A percentile compares a stretch with the other conserved stretches of the same genome.
These are phyloP conservation scores for Paraphaeosphaeria minitans DNA, from an alignment of 2,329 filamentous ascomycete genomes.

Conservation along the genomic window DNA sequence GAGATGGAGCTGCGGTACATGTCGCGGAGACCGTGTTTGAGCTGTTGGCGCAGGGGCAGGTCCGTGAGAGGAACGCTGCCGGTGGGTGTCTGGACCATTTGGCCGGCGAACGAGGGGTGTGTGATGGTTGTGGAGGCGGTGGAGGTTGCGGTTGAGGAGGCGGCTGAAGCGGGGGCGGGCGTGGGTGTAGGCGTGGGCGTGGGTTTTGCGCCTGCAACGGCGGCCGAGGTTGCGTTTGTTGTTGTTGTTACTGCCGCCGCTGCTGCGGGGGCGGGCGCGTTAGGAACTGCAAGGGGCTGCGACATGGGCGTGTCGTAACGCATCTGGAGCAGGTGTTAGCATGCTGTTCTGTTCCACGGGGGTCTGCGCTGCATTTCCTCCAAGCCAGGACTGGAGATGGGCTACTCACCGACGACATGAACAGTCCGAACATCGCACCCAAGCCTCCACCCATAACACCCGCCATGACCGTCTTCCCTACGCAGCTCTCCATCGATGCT, in stretches of 20 bases:
- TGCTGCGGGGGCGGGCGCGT: conserved; percentile 4
- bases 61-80: conserved; percentile 56
- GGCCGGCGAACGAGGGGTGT: conserved; percentile 40
- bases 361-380: background rate
- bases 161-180: conserved; percentile 52
- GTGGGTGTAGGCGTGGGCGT: conserved; percentile 26
- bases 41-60: conserved; percentile 82
- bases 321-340: conserved; percentile 67
- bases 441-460: conserved; percentile 94
- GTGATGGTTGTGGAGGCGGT: conserved; percentile 73
- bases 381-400: background rate
- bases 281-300: conserved; percentile 36
- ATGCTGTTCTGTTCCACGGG: background rate
- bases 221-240: background rate
- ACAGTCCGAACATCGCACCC: conserved; percentile 91
- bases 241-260: background rate
- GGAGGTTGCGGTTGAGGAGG: conserved; percentile 58
- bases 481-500: conserved; percentile 87
- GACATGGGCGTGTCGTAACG: conserved; percentile 93
- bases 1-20: conserved; percentile 86
- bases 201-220: background rate
- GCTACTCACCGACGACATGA: conserved; percentile 88
- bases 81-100: conserved; percentile 55
- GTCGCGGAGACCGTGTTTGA: conserved; percentile 86
- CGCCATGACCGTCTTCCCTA: conserved; percentile 84